Percentiles rank a stretch among this genome's conserved stretches.
These are phyloP conservation scores for Danielozyma ontarioensis DNA, from an alignment of 805 yeast species.

Conservation along the genomic window DNA sequence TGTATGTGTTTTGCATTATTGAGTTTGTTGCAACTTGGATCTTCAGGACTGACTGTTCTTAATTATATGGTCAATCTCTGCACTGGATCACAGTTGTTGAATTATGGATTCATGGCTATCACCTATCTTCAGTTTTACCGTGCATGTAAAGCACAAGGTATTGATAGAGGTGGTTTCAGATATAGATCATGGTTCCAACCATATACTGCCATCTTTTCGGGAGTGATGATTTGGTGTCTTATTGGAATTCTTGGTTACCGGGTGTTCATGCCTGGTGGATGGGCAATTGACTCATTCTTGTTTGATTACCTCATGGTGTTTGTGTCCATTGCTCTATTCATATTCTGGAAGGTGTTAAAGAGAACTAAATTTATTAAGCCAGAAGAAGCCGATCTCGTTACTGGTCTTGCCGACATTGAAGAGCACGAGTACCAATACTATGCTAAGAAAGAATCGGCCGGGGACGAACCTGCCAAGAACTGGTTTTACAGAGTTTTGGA, in stretches of 20 bases:
- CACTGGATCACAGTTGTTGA: slow-evolving; percentile 16
- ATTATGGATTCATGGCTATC: slow-evolving; percentile 13
- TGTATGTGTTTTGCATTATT: slow-evolving; percentile 53
- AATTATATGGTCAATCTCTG: slow-evolving; percentile 15
- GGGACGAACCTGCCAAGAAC: no score
- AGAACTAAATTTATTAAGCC: slow-evolving; percentile 35
- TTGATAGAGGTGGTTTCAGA: slow-evolving; percentile 34
- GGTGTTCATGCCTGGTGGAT: slow-evolving; percentile 49
- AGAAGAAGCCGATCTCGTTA: slow-evolving; percentile 41
- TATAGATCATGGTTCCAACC: slow-evolving; percentile 42
- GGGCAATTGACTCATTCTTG: slow-evolving; percentile 52
- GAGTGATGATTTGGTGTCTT: slow-evolving; percentile 30
- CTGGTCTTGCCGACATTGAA: slow-evolving; percentile 39
- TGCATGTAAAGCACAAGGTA: no score
- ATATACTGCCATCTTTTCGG: slow-evolving; percentile 29
- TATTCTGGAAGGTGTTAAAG: slow-evolving; percentile 33
- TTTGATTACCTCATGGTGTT: slow-evolving; percentile 73
- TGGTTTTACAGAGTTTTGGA: no score
- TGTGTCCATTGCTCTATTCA: slow-evolving; percentile 24
- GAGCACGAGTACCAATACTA: slow-evolving; percentile 29
- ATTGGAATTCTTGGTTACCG: slow-evolving; percentile 64
- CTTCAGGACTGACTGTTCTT: no score
- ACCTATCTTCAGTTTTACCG: no score
- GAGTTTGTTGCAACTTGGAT: slow-evolving; percentile 59
- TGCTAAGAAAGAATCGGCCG: slow-evolving; percentile 24